Conservation (phyloP, 768 basidiomycete genomes). For the Tephrocybe sp. region DNA sequence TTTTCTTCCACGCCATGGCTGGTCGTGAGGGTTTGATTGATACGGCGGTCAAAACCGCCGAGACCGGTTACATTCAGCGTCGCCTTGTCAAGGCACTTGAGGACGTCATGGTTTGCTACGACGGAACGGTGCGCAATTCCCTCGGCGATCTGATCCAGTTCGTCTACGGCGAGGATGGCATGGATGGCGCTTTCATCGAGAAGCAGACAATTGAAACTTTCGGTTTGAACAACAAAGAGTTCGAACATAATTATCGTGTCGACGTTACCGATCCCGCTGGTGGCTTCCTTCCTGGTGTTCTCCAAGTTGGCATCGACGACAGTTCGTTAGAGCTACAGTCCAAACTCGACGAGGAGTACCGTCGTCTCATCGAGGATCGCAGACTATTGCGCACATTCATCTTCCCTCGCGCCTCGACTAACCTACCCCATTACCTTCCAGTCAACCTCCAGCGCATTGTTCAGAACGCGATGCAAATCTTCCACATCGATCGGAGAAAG, state of each 20-base stretch:
- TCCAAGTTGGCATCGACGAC: constrained; percentile 88
- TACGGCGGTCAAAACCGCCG: constrained; percentile 99
- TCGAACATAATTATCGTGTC: constrained; percentile 91
- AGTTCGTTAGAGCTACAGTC: constrained; percentile 79
- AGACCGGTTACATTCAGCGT: constrained; percentile 98
- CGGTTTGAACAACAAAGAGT: constrained; percentile 73
- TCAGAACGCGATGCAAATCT: constrained; percentile 93
- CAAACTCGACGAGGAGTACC: constrained; percentile 70
- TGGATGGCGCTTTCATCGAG: constrained; percentile 98
- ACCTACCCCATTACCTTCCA: constrained; percentile 80
- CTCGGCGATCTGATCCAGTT: constrained; percentile 96
- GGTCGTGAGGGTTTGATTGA: constrained; percentile 99
- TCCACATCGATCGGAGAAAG: constrained; percentile 93
- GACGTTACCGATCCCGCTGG: constrained; percentile 84
- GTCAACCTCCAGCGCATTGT: constrained; percentile 95
- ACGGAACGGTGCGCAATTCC: constrained; percentile 97
- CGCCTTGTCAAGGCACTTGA: constrained; percentile 97
- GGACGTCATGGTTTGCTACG: constrained; percentile 96
- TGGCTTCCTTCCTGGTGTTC: constrained; percentile 74
- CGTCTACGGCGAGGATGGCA: constrained; percentile 97
- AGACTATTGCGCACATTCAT: constrained; percentile 74
- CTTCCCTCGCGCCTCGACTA: constrained; percentile 74
- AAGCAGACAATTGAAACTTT: constrained; percentile 92
- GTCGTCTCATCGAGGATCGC: constrained; percentile 74
- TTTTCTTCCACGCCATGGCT: constrained; percentile 99